Conservation (phyloP, 169 alveolate genomes). For the Babesia caballi region DNA sequence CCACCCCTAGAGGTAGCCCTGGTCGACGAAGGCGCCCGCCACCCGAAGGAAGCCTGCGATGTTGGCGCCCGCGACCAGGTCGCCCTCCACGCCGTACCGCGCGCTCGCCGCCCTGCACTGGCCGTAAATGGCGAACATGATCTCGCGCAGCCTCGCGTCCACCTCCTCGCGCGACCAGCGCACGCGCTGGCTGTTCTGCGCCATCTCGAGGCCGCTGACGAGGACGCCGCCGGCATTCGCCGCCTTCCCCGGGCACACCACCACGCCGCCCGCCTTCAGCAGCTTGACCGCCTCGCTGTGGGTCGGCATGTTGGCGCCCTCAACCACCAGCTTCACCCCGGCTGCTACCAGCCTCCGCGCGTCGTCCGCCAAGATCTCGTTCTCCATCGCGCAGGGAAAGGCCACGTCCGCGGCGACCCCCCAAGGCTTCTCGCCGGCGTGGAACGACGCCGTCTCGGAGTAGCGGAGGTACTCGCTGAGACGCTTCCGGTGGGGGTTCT, state of each 20-base stretch:
- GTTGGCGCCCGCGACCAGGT: conserved; percentile 83
- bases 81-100: conserved; percentile 66
- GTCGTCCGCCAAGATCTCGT: conserved; percentile 75
- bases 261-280: conserved; percentile 62
- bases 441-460: conserved; percentile 64
- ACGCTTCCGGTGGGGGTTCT: conserved; percentile 64
- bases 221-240: conserved; percentile 88
- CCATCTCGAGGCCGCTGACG: conserved; percentile 85
- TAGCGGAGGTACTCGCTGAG: conserved; percentile 61
- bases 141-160: conserved; percentile 69
- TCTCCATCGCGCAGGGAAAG: conserved; percentile 85
- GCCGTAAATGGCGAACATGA: conserved; percentile 72
- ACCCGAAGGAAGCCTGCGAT: conserved; percentile 83
- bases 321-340: conserved; percentile 73
- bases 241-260: conserved; percentile 84
- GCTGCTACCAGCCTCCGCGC: conserved; percentile 68
- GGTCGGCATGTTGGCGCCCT: conserved; percentile 87
- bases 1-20: conserved; percentile 73
- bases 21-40: conserved; percentile 81
- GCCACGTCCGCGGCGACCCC: conserved; percentile 73
- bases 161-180: conserved; percentile 80
- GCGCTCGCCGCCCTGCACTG: conserved; percentile 69
- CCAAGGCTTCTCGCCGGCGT: conserved; percentile 71
- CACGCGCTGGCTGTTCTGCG: conserved; percentile 77
- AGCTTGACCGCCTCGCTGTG: conserved; percentile 74